Evolutionary conservation across 1,139 yeast species (phyloP).

Genomic region (Hyphopichia burtonii): DNA sequence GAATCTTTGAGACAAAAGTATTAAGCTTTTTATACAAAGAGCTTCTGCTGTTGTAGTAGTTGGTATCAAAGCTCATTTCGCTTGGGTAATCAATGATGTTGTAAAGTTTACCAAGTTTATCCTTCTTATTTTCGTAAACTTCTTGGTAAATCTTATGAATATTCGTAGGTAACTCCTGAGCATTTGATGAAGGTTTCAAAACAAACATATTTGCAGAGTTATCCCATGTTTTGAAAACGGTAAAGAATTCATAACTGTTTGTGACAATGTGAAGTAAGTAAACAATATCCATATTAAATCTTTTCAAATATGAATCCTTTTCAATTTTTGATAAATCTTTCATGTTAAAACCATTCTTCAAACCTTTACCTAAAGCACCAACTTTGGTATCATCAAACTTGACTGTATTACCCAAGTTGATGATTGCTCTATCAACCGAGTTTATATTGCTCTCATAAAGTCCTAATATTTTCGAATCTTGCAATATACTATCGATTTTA

Average conservation of each 20-base stretch:
- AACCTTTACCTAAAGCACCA: constrained; percentile 84
- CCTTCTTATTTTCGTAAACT: constrained; percentile 45
- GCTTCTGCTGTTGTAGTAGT: constrained; percentile 47
- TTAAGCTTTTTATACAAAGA: constrained; percentile 57
- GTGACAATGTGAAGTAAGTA: constrained; percentile 73
- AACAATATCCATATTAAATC: constrained; percentile 58
- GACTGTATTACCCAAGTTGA: constrained; percentile 75
- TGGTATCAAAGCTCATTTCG: constrained; percentile 50
- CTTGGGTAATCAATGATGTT: constrained; percentile 52
- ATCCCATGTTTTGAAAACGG: constrained; percentile 70
- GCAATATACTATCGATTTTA: constrained; percentile 63
- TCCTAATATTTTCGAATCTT: constrained; percentile 63
- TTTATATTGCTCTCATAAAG: constrained; percentile 75
- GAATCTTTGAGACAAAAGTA: constrained; percentile 52
- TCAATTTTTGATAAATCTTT: constrained; percentile 53
- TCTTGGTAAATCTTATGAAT: constrained; percentile 58
- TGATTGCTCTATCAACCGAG: constrained; percentile 69
- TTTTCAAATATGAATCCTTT: constrained; percentile 50
- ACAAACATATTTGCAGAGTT: constrained; percentile 53
- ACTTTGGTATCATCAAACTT: constrained; percentile 65
- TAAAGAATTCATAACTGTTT: constrained; percentile 73
- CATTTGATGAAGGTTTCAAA: constrained; percentile 65
- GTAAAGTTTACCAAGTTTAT: constrained; percentile 40
- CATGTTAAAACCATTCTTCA: constrained; percentile 78
- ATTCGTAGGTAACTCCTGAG: constrained; percentile 63